Conservation (phyloP, 1,284 basidiomycete genomes). For the Tilletia setariae region DNA sequence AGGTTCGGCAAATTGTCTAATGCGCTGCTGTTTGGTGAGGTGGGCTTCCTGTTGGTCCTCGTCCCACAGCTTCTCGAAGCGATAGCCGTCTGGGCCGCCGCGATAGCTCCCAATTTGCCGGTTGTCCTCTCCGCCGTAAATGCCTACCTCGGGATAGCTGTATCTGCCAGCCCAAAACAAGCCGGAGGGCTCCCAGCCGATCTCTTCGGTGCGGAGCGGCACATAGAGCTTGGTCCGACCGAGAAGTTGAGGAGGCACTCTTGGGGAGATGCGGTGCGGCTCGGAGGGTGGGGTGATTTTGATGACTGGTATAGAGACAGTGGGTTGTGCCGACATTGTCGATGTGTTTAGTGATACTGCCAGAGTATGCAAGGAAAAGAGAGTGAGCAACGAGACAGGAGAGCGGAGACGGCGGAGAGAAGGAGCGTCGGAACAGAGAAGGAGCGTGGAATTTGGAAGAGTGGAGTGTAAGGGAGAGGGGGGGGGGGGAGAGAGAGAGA, state of each 20-base stretch:
- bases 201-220: conserved; percentile 43
- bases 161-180: conserved; percentile 47
- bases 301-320: conserved; percentile 33
- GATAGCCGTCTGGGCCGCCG: conserved; percentile 25
- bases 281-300: conserved; percentile 34
- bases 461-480: no score
- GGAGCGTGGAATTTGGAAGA: no score
- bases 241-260: conserved; percentile 35
- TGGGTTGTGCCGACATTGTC: conserved; percentile 11
- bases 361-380: no score
- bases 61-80: conserved; percentile 15
- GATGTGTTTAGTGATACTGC: no score
- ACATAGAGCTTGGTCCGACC: conserved; percentile 41
- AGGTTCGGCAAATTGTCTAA: not conserved
- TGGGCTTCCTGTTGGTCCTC: not conserved
- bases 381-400: no score
- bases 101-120: conserved; percentile 22
- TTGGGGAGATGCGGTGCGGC: conserved; percentile 24
- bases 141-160: conserved; percentile 27
- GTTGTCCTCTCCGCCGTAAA: conserved; percentile 27
- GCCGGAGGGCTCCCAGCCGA: conserved; percentile 46
- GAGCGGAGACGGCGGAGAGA: no score
- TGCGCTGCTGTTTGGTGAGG: not conserved
- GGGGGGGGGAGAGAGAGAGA: no score
- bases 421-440: no score